Percentiles rank a stretch among this genome's conserved stretches.
phyloP scores from a whole-genome alignment of 2,329 filamentous ascomycete species.

The Nemania sp. region DNA sequence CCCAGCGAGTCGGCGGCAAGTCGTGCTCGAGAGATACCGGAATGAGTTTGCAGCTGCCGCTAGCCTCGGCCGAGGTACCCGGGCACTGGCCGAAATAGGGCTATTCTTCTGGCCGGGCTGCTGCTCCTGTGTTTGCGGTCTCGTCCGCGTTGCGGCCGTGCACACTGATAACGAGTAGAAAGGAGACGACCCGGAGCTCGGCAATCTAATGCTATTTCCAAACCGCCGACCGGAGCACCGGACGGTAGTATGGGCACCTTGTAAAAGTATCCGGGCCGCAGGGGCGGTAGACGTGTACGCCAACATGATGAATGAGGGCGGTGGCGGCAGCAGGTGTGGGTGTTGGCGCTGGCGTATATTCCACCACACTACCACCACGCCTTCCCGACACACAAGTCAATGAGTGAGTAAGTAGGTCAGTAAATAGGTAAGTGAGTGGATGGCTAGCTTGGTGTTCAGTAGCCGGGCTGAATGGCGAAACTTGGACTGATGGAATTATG shows the following conservation, averaged over 20 bases:
- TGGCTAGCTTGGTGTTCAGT: too few relatives aligned
- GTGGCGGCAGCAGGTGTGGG: neutral
- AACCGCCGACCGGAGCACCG: slow-evolving; percentile 10
- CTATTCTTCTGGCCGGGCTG: neutral
- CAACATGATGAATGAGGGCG: slow-evolving; percentile 36
- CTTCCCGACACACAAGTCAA: neutral
- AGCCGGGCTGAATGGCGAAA: neutral
- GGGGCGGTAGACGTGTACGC: slow-evolving; percentile 18
- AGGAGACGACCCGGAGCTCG: neutral
- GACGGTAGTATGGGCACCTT: slow-evolving; percentile 3
- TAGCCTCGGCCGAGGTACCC: neutral
- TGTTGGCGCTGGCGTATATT: slow-evolving; percentile 4
- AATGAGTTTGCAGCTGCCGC: neutral
- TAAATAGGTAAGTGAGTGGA: too few relatives aligned
- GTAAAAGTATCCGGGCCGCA: slow-evolving; percentile 17
- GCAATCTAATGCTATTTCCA: neutral
- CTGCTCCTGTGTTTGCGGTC: neutral
- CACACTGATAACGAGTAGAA: neutral
- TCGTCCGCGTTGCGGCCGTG: neutral
- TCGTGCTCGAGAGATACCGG: slow-evolving; percentile 22
- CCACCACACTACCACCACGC: slow-evolving; percentile 9
- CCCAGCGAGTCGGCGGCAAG: neutral
- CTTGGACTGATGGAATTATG: neutral
- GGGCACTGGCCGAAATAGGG: neutral
- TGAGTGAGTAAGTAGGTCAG: too few relatives aligned